A percentile compares a stretch with the other conserved stretches of the same genome.
phyloP scores from a whole-genome alignment of 129 eudicot genomes.

The Erigeron canadensis region DNA sequence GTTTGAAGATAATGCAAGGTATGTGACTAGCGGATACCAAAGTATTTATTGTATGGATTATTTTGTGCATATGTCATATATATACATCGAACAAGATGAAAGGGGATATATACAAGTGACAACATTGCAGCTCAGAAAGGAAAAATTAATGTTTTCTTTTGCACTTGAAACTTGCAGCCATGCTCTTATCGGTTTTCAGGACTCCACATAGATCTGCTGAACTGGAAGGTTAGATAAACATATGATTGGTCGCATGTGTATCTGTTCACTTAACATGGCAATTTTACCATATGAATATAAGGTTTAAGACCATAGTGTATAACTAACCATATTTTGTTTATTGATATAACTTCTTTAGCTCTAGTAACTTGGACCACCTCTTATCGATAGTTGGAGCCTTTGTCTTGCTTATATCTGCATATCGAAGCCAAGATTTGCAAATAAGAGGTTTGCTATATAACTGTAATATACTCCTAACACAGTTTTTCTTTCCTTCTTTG shows the following conservation, averaged over 20 bases:
- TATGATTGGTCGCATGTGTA: neutral
- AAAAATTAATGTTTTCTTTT: slow-evolving; percentile 13
- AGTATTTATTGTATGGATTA: slow-evolving; percentile 20
- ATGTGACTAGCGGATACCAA: slow-evolving; percentile 15
- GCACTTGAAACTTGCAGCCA: slow-evolving; percentile 16
- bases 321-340: slow-evolving; percentile 27
- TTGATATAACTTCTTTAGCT: slow-evolving; percentile 45
- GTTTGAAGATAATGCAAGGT: neutral
- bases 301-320: slow-evolving; percentile 8
- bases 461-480: neutral
- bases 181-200: slow-evolving; percentile 15
- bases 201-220: slow-evolving; percentile 27
- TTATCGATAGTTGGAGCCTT: slow-evolving; percentile 52
- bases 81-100: slow-evolving; percentile 24
- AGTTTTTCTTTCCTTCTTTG: slow-evolving; percentile 1
- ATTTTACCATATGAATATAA: slow-evolving; percentile 2
- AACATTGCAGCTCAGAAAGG: slow-evolving; percentile 27
- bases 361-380: slow-evolving; percentile 77
- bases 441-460: slow-evolving; percentile 4
- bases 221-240: slow-evolving; percentile 26
- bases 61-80: slow-evolving; percentile 22
- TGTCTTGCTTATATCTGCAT: slow-evolving; percentile 53
- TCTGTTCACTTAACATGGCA: neutral
- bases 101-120: slow-evolving; percentile 30
- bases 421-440: slow-evolving; percentile 12